Conservation (phyloP, 2,329 filamentous ascomycete species). For the Raffaelea albimanens region DNA sequence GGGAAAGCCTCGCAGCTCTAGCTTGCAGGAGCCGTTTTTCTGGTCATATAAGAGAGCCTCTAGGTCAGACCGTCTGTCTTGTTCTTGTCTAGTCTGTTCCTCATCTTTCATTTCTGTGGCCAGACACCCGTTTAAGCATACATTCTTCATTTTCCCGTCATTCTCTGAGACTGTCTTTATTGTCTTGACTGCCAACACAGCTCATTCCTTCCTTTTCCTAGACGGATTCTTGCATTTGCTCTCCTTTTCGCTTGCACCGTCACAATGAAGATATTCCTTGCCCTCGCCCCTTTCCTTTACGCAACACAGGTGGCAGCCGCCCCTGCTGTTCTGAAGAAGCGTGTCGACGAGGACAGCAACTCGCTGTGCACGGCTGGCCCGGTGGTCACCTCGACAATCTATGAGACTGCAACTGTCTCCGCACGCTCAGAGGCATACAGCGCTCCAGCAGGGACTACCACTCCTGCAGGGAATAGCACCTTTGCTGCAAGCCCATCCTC, state of each 20-base stretch:
- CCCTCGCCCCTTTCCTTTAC: background rate
- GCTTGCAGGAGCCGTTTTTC: too few relatives aligned
- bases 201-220: background rate
- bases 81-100: too few relatives aligned
- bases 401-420: background rate
- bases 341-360: background rate
- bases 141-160: too few relatives aligned
- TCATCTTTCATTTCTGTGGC: too few relatives aligned
- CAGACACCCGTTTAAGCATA: too few relatives aligned
- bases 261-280: background rate
- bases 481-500: background rate
- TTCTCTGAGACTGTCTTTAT: too few relatives aligned
- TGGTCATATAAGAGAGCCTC: too few relatives aligned
- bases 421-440: background rate
- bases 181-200: too few relatives aligned
- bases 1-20: too few relatives aligned
- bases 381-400: background rate
- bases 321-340: background rate
- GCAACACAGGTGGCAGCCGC: background rate
- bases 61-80: too few relatives aligned
- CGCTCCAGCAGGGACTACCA: background rate
- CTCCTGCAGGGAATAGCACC: background rate
- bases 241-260: background rate
- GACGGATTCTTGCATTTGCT: background rate
- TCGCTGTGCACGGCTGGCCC: background rate